Conservation (phyloP, 2,329 filamentous ascomycete species). For the Penicillium sp. region DNA sequence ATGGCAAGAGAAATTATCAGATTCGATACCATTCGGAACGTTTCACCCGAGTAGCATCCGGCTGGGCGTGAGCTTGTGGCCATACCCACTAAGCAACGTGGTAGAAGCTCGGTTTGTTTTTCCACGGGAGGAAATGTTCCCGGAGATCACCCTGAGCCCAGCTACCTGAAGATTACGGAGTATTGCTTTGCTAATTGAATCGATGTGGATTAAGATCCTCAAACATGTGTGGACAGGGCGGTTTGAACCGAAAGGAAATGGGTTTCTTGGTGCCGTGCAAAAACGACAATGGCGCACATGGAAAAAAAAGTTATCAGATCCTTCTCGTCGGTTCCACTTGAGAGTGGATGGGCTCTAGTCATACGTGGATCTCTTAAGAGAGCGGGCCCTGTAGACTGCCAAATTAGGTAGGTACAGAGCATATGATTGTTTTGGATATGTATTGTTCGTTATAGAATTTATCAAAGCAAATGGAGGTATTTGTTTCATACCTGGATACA, state of each 20-base stretch:
- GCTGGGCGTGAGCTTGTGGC: background rate
- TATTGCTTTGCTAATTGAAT: background rate
- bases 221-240: background rate
- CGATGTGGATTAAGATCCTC: background rate
- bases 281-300: background rate
- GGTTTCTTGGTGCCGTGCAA: background rate
- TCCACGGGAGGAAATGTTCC: background rate
- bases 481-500: background rate
- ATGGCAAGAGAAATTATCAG: background rate
- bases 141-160: background rate
- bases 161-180: background rate
- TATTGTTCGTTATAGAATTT: background rate
- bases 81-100: background rate
- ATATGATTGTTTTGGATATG: background rate
- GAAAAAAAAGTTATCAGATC: slow-evolving; percentile 6
- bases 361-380: background rate
- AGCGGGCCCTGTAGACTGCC: background rate
- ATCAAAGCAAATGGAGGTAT: background rate
- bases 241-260: background rate
- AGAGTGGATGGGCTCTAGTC: background rate
- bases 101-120: background rate
- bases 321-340: background rate
- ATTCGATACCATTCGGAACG: background rate
- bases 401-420: background rate
- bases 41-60: background rate